A percentile compares a stretch with the other conserved stretches of the same genome.
Conservation (phyloP, 2,329 filamentous ascomycete species). For the Diplodia mutila region DNA sequence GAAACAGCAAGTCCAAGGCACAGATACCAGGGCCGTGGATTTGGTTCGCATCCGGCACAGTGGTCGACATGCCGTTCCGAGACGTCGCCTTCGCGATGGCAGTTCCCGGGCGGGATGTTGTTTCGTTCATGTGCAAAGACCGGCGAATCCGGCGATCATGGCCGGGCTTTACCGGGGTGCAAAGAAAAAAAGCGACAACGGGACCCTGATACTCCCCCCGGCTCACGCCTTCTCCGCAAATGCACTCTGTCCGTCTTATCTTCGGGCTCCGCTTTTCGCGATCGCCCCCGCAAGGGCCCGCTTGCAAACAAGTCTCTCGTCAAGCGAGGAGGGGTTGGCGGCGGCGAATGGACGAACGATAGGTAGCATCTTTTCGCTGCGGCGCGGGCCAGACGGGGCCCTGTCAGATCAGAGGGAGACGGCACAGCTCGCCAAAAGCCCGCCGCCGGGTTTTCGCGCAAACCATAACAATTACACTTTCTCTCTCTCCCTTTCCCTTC, state of each 20-base stretch:
- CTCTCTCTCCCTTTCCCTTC: not conserved
- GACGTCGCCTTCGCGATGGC: not conserved
- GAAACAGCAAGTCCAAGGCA: not conserved
- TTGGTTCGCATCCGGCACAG: not conserved
- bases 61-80: not conserved
- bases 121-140: not conserved
- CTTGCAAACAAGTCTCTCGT: not conserved
- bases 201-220: not conserved
- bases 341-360: not conserved
- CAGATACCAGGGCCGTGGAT: not conserved
- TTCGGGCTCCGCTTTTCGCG: not conserved
- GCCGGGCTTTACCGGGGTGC: not conserved
- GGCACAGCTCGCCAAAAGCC: too few relatives aligned
- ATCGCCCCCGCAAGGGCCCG: not conserved
- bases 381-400: not conserved
- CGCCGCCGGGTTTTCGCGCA: too few relatives aligned
- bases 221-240: not conserved
- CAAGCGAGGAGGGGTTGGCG: not conserved
- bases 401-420: too few relatives aligned
- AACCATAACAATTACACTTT: not conserved
- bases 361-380: not conserved
- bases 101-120: not conserved
- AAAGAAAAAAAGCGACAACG: not conserved
- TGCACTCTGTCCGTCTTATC: not conserved
- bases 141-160: conserved; percentile 6